Percentiles rank a stretch among this genome's conserved stretches.
phyloP scores from a whole-genome alignment of 2,329 filamentous ascomycete genomes.

The Dactylonectria estremocensis region DNA sequence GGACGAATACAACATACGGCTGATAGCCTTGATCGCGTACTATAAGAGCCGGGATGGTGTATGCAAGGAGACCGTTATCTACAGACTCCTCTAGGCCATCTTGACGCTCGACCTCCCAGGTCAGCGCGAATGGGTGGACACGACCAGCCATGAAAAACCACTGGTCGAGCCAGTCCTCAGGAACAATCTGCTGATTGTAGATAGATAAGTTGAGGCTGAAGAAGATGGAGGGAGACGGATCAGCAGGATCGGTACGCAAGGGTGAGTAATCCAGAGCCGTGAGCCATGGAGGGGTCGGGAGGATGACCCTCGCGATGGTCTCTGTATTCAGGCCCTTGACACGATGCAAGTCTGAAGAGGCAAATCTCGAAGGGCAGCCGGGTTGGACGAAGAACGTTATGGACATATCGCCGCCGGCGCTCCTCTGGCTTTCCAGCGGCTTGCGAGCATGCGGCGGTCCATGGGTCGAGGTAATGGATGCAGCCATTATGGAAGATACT shows the following conservation, averaged over 20 bases:
- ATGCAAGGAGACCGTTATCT: not conserved
- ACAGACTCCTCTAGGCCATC: not conserved
- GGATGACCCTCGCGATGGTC: not conserved
- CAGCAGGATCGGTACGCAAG: not conserved
- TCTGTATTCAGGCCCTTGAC: not conserved
- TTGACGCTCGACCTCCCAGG: not conserved
- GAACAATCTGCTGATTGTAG: not conserved
- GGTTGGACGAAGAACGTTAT: not conserved
- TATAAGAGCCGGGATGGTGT: not conserved
- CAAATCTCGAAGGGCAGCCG: not conserved
- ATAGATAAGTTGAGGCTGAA: slow-evolving; percentile 13
- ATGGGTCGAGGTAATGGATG: not conserved
- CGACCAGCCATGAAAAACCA: slow-evolving; percentile 10
- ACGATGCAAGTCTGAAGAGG: not conserved
- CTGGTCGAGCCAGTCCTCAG: not conserved
- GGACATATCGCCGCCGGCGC: slow-evolving; percentile 7
- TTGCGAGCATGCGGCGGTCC: not conserved
- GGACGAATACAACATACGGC: not conserved
- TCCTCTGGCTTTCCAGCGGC: not conserved
- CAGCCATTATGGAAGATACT: not conserved
- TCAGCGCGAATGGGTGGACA: not conserved
- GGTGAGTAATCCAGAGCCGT: not conserved
- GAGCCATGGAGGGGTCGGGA: not conserved
- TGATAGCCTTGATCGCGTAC: not conserved
- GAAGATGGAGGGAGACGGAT: not conserved